Evolutionary conservation across 345 rosid genomes (phyloP).

Genomic region (Lumnitzera littorea): DNA sequence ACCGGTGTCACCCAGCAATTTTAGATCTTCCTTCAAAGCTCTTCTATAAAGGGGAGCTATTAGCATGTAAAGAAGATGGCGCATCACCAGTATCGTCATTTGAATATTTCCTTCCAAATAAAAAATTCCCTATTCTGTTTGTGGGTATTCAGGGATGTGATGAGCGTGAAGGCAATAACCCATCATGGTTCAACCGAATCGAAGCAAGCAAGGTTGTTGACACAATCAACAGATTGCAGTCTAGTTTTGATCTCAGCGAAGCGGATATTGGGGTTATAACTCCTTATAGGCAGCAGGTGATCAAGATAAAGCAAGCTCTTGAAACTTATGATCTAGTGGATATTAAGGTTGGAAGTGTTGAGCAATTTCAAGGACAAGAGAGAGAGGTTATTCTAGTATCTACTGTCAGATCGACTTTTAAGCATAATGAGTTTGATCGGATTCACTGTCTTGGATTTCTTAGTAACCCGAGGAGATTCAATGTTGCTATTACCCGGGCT

Average conservation of each 20-base stretch:
- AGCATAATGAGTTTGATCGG: constrained; percentile 41
- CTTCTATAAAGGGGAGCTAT: constrained; percentile 41
- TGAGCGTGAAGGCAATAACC: constrained; percentile 63
- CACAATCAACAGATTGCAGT: constrained; percentile 27
- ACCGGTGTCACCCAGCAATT: constrained; percentile 51
- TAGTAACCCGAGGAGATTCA: constrained; percentile 54
- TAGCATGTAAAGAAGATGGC: constrained; percentile 48
- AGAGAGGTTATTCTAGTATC: constrained; percentile 51
- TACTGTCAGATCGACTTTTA: constrained; percentile 50
- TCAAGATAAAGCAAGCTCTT: constrained; percentile 40
- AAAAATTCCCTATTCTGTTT: constrained; percentile 44
- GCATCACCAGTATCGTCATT: constrained; percentile 7
- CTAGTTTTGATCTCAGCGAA: constrained; percentile 20
- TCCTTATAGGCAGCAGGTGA: constrained; percentile 60
- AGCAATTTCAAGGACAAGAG: constrained; percentile 71
- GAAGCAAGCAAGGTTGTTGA: constrained; percentile 65
- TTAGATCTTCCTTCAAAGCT: constrained; percentile 50
- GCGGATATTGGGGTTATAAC: constrained; percentile 52
- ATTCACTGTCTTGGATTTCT: constrained; percentile 38
- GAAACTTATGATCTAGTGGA: constrained; percentile 34
- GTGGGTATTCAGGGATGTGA: constrained; percentile 60
- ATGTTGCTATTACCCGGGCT: constrained; percentile 52
- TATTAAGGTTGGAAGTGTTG: constrained; percentile 61
- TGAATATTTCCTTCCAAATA: constrained; percentile 27
- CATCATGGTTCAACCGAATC: constrained; percentile 64